A percentile compares a stretch with the other conserved stretches of the same genome.
These are phyloP conservation scores for Fusarium algeriense DNA, from an alignment of 2,329 filamentous ascomycete species.

Conservation along the genomic window DNA sequence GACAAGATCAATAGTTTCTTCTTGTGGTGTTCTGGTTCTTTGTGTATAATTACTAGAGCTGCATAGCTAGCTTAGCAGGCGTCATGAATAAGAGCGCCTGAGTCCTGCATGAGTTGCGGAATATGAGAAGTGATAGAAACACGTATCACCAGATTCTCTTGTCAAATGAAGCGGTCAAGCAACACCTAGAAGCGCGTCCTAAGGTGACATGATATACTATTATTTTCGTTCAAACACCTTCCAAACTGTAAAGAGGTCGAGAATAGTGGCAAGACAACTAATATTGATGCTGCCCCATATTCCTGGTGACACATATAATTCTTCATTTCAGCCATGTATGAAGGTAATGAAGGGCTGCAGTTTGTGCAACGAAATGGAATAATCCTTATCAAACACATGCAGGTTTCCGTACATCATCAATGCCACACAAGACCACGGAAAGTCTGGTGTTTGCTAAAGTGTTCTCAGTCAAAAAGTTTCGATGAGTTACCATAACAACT, in stretches of 20 bases:
- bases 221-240: neutral
- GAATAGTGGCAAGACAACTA: no score
- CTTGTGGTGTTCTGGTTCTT: slow-evolving; percentile 1
- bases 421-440: neutral
- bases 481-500: no score
- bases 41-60: neutral
- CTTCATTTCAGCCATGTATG: neutral
- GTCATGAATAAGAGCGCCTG: neutral
- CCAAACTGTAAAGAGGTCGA: neutral
- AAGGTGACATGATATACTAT: neutral
- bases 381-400: neutral
- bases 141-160: no score
- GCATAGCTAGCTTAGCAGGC: neutral
- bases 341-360: neutral
- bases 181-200: accelerated
- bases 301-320: accelerated
- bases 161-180: neutral
- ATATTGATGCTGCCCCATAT: no score
- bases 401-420: neutral
- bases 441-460: accelerated
- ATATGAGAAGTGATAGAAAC: slow-evolving; percentile 11
- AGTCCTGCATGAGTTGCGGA: neutral
- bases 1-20: neutral
- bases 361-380: neutral
- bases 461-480: accelerated